A percentile compares a stretch with the other conserved stretches of the same genome.
Evolutionary conservation across 768 basidiomycete species (phyloP).

Genomic region (Leccinum fibrillosum): DNA sequence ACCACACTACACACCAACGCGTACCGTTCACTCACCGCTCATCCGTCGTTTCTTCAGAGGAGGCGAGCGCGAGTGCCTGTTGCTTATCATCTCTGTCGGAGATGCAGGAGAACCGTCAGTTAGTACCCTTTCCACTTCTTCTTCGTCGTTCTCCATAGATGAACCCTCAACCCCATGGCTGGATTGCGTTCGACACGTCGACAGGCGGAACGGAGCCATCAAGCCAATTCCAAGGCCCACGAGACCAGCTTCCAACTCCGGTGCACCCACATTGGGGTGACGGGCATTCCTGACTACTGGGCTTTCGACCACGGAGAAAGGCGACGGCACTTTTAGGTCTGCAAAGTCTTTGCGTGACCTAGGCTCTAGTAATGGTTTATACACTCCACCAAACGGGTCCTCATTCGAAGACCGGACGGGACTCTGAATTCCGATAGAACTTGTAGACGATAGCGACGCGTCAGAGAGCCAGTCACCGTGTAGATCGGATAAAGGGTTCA

Average conservation of each 20-base stretch:
- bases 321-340: constrained; percentile 15
- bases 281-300: constrained; percentile 43
- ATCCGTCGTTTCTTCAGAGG: constrained; percentile 54
- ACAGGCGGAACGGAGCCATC: constrained; percentile 52
- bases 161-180: constrained; percentile 7
- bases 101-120: constrained; percentile 20
- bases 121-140: constrained; percentile 33
- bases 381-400: constrained; percentile 44
- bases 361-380: constrained; percentile 11
- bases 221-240: constrained; percentile 42
- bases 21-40: constrained; percentile 16
- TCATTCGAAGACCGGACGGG: constrained; percentile 30
- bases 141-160: constrained; percentile 29
- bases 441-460: constrained; percentile 26
- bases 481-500: constrained; percentile 25
- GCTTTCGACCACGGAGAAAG: constrained; percentile 42
- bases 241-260: constrained; percentile 32
- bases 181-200: constrained; percentile 35
- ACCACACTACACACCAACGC: constrained; percentile 20
- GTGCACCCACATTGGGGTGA: constrained; percentile 16
- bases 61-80: constrained; percentile 30
- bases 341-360: constrained; percentile 6
- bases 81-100: constrained; percentile 20
- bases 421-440: constrained; percentile 19
- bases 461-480: constrained; percentile 31